Conservation (phyloP, 495 filamentous ascomycete species). For the Penicillium coprophilum region DNA sequence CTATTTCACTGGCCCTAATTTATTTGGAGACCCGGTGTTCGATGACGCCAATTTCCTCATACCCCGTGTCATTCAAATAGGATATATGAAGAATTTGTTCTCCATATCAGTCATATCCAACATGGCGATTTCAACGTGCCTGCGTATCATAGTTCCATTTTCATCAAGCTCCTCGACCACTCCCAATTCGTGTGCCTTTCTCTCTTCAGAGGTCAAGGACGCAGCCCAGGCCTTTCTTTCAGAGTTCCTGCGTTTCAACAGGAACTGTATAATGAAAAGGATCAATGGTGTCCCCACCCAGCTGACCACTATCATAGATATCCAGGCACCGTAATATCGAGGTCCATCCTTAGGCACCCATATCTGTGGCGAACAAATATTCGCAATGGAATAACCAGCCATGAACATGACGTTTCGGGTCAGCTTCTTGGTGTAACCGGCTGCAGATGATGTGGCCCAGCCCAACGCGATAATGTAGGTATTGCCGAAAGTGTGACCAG, state of each 20-base stretch:
- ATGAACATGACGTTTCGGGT: conserved; percentile 27
- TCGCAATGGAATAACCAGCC: conserved; percentile 23
- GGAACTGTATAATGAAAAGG: conserved; percentile 22
- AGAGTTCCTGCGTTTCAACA: conserved; percentile 16
- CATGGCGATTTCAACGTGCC: conserved; percentile 23
- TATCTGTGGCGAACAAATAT: conserved; percentile 27
- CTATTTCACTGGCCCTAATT: background rate
- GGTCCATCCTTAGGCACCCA: conserved; percentile 21
- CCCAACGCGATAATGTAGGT: conserved; percentile 29
- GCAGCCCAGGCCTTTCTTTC: background rate
- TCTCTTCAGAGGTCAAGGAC: background rate
- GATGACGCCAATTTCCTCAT: background rate
- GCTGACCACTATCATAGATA: conserved; percentile 26
- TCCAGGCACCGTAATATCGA: conserved; percentile 27
- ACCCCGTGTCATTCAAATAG: background rate
- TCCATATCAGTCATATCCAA: conserved; percentile 32
- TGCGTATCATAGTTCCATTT: conserved; percentile 14
- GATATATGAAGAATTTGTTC: conserved; percentile 29
- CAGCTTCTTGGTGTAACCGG: conserved; percentile 28
- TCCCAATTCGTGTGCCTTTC: conserved; percentile 1
- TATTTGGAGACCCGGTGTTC: background rate
- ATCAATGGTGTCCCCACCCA: conserved; percentile 25
- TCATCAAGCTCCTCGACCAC: conserved; percentile 20
- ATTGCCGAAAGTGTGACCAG: conserved; percentile 22
- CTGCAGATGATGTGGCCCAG: conserved; percentile 24